Evolutionary conservation across 805 yeast genomes (phyloP), one percentile per base, ranked within the genome.

Genomic region (Candida nitratophila): DNA sequence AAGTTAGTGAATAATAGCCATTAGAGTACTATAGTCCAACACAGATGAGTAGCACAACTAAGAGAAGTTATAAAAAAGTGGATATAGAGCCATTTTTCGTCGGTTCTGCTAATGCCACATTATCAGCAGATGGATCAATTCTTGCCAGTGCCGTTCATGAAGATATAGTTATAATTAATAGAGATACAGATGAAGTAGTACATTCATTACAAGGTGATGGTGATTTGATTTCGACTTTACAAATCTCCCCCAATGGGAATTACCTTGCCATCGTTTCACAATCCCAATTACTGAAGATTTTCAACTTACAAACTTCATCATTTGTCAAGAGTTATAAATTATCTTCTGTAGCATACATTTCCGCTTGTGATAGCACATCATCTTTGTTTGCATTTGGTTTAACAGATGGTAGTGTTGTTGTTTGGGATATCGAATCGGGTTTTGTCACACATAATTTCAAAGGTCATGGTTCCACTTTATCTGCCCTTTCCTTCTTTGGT

Each of bases 371-470:
- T 62, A 60, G 76, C 3, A 87, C 97, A 0, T 83, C 95, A 2
- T 80, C 96, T 3, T 69, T 93, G 32, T 77, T 90, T 56, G 95
- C 96, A 17, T 81, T 93, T 57, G 99, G 99, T 34, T 89, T 95
- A 39, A 85, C 97, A 1, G 99, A 93, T 63, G 98, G 99, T 40
- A 76, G 81, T 36, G 84, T 90, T 16, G 81, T 86, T 38, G 95
- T 93, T 1, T 89, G 95, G 83, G 99, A 93, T 62, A 74, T 93
- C 32, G 90, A 81, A 50, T 89, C 89, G 31, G 90, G 93, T 1
- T 87, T 75, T 51, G 77, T 84, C 3, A 93, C 99, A 0, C 99
- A 93, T 63, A 81, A 87, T 14, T 73, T 93, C 45, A 84, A 86
- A 61, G 98, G 99, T 1, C 99, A 93, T 61, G 95, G 96, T 19